These are phyloP conservation scores for Apiospora kogelbergensis DNA, from an alignment of 2,329 filamentous ascomycete genomes.

Conservation along the genomic window DNA sequence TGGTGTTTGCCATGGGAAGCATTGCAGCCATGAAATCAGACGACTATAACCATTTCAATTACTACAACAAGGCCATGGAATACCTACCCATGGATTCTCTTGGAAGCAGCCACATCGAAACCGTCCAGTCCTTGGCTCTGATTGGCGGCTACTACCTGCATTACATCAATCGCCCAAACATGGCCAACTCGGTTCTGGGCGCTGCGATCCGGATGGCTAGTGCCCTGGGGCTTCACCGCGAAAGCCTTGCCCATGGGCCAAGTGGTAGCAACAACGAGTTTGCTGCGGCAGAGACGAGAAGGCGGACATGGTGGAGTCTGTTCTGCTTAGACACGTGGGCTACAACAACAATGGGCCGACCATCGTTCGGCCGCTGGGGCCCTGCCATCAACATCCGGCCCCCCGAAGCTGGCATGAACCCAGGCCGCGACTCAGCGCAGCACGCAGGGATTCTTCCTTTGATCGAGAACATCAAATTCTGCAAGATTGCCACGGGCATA, in stretches of 20 bases:
- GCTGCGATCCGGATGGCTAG: constrained; percentile 74
- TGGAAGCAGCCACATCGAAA: constrained; percentile 71
- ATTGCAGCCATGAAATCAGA: constrained; percentile 65
- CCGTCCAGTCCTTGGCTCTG: constrained; percentile 68
- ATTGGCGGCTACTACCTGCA: constrained; percentile 77
- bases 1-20: constrained; percentile 74
- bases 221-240: constrained; percentile 69
- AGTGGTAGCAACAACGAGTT: constrained; percentile 40
- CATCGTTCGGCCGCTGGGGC: constrained; percentile 67
- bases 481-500: constrained; percentile 74
- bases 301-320: constrained; percentile 73
- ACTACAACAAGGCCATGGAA: constrained; percentile 67
- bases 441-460: constrained; percentile 68
- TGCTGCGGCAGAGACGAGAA: constrained; percentile 58
- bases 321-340: constrained; percentile 76
- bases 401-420: constrained; percentile 54
- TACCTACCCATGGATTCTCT: constrained; percentile 67
- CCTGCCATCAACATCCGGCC: constrained; percentile 66
- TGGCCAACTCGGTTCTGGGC: constrained; percentile 72
- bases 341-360: constrained; percentile 67
- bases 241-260: constrained; percentile 45
- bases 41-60: constrained; percentile 67
- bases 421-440: constrained; percentile 51
- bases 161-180: constrained; percentile 75
- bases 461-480: constrained; percentile 76